Conservation (phyloP, 2,329 filamentous ascomycete species). For the Hypocrella siamensis region DNA sequence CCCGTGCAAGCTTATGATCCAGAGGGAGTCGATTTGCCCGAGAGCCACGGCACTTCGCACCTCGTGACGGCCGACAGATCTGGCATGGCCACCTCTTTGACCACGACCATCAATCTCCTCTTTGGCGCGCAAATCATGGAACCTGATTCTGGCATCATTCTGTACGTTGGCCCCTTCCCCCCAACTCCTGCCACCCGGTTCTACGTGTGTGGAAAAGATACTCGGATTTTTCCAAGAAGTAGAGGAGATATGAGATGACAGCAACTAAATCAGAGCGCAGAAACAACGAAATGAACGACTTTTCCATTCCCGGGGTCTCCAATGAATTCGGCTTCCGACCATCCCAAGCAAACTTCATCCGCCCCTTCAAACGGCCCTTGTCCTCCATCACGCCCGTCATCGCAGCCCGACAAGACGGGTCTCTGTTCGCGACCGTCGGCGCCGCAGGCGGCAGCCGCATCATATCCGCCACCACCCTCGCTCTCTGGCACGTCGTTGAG, state of each 20-base stretch:
- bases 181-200: neutral
- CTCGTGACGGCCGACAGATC: constrained; percentile 54
- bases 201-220: neutral
- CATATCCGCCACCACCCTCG: constrained; percentile 64
- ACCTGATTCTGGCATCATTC: constrained; percentile 67
- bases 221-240: neutral
- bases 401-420: constrained; percentile 44
- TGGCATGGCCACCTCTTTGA: constrained; percentile 66
- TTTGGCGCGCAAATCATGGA: constrained; percentile 72
- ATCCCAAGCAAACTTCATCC: constrained; percentile 65
- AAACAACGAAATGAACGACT: constrained; percentile 61
- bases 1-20: constrained; percentile 64
- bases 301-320: constrained; percentile 61
- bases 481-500: constrained; percentile 58
- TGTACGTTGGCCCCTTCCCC: constrained; percentile 24
- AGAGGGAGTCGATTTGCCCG: constrained; percentile 44
- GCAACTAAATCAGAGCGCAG: constrained; percentile 7
- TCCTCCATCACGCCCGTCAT: constrained; percentile 73
- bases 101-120: constrained; percentile 75
- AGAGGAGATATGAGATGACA: neutral
- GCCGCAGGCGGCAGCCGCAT: constrained; percentile 73
- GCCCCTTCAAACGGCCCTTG: constrained; percentile 65
- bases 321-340: constrained; percentile 83
- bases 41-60: constrained; percentile 61
- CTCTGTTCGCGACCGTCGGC: constrained; percentile 53